A percentile compares a stretch with the other conserved stretches of the same genome.
These are phyloP conservation scores for Chaetomiaceae sp. DNA, from an alignment of 2,329 filamentous ascomycete genomes.

Conservation along the genomic window DNA sequence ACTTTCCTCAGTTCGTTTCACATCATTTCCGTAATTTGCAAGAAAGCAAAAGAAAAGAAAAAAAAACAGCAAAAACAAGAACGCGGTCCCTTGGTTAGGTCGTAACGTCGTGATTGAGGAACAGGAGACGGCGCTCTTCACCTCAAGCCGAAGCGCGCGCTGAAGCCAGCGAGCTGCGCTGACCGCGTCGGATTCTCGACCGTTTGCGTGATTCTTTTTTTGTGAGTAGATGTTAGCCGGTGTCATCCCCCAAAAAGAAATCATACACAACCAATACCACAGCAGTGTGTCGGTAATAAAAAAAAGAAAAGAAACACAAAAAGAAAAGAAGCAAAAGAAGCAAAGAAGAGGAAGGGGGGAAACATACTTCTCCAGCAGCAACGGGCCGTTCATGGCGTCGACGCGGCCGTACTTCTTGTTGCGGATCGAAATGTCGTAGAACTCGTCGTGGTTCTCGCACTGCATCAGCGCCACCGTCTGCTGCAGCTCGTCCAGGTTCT, in stretches of 20 bases:
- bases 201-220: conserved; percentile 51
- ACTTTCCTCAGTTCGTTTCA: neutral
- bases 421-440: conserved; percentile 83
- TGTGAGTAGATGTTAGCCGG: neutral
- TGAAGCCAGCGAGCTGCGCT: conserved; percentile 64
- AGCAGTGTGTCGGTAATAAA: too few relatives aligned
- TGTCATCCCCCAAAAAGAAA: too few relatives aligned
- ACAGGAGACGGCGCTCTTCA: conserved; percentile 24
- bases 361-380: conserved; percentile 85
- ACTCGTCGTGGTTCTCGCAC: conserved; percentile 88
- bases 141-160: conserved; percentile 68
- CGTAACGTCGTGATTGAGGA: neutral
- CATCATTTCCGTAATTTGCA: neutral
- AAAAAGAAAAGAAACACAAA: too few relatives aligned
- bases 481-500: conserved; percentile 86
- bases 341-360: neutral
- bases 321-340: neutral
- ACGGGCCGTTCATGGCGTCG: conserved; percentile 81
- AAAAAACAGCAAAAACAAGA: too few relatives aligned
- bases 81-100: neutral
- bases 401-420: conserved; percentile 95
- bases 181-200: conserved; percentile 56
- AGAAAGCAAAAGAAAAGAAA: too few relatives aligned
- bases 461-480: conserved; percentile 89
- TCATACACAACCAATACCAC: too few relatives aligned